A percentile compares a stretch with the other conserved stretches of the same genome.
These are phyloP conservation scores for Colletotrichum navitas DNA, from an alignment of 2,329 filamentous ascomycete genomes.

Conservation along the genomic window DNA sequence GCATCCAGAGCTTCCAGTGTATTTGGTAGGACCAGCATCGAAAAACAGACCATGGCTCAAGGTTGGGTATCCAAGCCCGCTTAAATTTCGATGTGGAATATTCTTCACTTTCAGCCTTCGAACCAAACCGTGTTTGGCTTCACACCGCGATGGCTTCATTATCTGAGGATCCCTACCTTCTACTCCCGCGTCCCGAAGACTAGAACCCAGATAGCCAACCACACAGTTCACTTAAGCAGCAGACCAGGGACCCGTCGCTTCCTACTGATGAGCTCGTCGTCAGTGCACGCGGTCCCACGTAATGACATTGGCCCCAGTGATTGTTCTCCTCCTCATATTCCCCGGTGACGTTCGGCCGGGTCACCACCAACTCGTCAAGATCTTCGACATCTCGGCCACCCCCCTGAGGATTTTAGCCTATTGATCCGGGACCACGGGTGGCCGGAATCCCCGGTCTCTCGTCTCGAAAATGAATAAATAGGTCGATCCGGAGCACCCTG, in stretches of 20 bases:
- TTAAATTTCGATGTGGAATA: no score
- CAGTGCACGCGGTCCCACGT: neutral
- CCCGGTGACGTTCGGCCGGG: neutral
- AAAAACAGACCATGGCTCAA: no score
- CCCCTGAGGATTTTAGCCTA: neutral
- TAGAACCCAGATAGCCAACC: neutral
- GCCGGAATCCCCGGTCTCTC: neutral
- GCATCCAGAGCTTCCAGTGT: no score
- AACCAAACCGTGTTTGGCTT: no score
- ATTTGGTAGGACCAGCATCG: no score
- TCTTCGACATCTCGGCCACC: neutral
- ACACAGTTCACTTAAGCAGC: neutral
- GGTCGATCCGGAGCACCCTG: neutral
- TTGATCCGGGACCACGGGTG: neutral
- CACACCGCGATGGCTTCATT: no score
- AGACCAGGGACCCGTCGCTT: neutral
- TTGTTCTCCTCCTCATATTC: neutral
- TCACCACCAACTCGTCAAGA: neutral
- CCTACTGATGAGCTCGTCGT: neutral
- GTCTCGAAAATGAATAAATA: neutral
- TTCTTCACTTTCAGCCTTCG: no score
- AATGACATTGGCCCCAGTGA: neutral
- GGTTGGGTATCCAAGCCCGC: no score
- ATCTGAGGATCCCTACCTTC: neutral
- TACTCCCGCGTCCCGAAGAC: slow-evolving; percentile 3